phyloP scores from a whole-genome alignment of 768 basidiomycete species.

The Mycena polygramma region DNA sequence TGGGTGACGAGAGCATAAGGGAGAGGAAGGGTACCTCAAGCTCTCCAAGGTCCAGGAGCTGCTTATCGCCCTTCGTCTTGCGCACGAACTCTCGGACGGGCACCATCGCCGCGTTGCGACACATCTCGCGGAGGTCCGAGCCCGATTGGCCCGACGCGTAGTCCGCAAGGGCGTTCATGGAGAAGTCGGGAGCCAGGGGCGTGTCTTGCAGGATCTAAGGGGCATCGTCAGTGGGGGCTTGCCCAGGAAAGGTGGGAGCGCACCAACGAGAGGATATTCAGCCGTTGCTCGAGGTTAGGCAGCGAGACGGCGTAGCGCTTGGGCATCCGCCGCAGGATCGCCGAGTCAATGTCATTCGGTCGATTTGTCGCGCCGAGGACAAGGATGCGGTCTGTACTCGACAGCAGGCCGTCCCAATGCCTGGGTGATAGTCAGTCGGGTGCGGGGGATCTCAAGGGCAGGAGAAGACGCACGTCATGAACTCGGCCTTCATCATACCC shows the following conservation, averaged over 20 bases:
- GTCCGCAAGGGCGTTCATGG: constrained; percentile 72
- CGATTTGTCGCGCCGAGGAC: constrained; percentile 97
- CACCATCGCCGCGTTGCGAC: constrained; percentile 93
- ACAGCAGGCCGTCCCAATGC: constrained; percentile 94
- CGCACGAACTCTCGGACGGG: constrained; percentile 90
- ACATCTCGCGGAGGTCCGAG: constrained; percentile 92
- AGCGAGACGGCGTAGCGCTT: constrained; percentile 92
- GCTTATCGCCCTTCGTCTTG: constrained; percentile 56
- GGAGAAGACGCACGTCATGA: constrained; percentile 19
- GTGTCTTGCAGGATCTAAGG: constrained; percentile 89
- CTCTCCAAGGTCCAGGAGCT: constrained; percentile 62
- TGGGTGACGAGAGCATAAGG: not conserved
- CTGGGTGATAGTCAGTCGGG: constrained; percentile 52
- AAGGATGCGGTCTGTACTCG: constrained; percentile 84
- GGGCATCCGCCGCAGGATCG: constrained; percentile 96
- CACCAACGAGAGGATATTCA: constrained; percentile 88
- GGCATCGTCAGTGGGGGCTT: constrained; percentile 3
- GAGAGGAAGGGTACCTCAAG: constrained; percentile 51
- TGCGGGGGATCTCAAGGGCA: not conserved
- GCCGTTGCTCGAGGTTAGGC: constrained; percentile 82
- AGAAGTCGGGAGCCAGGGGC: constrained; percentile 71
- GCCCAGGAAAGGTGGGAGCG: constrained; percentile 36
- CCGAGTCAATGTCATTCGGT: constrained; percentile 90
- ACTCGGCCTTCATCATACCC: constrained; percentile 93
- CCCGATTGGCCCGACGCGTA: constrained; percentile 85